phyloP scores from a whole-genome alignment of 164 flowering plant genomes.

The Liriodendron chinense region DNA sequence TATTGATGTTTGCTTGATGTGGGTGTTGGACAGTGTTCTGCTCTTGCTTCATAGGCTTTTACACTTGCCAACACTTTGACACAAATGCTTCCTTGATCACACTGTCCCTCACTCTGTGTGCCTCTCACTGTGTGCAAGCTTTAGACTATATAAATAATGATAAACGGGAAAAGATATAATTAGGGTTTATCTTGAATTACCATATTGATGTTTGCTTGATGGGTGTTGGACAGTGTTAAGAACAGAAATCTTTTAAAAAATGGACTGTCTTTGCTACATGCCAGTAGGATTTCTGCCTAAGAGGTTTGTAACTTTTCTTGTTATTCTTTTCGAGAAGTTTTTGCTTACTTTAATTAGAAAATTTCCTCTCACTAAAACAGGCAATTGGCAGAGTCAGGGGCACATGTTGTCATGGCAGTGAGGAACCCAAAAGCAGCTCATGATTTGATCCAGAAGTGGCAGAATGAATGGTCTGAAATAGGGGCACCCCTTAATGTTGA shows the following conservation, averaged over 20 bases:
- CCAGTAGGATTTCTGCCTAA: not conserved
- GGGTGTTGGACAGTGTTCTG: not conserved
- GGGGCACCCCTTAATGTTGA: constrained; percentile 85
- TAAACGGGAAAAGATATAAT: too few species aligned
- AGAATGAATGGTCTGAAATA: constrained; percentile 60
- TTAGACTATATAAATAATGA: too few species aligned
- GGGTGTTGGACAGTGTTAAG: not conserved
- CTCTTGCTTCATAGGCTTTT: too few species aligned
- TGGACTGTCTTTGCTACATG: not conserved
- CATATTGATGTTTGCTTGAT: too few species aligned
- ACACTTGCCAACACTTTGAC: too few species aligned
- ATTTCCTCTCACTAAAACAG: constrained; percentile 25
- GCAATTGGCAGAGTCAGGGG: constrained; percentile 90
- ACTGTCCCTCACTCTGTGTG: too few species aligned
- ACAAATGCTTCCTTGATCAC: too few species aligned
- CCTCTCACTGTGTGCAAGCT: too few species aligned
- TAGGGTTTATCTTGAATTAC: too few species aligned
- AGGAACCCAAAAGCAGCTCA: constrained; percentile 70
- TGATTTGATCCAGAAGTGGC: constrained; percentile 80
- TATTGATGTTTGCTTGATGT: not conserved
- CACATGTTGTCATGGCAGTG: constrained; percentile 94
- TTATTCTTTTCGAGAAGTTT: not conserved
- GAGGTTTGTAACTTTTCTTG: not conserved
- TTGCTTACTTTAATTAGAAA: not conserved
- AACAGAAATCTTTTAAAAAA: not conserved